These are phyloP conservation scores for Neurospora sp. DNA, from an alignment of 2,329 filamentous ascomycete species.

Conservation along the genomic window DNA sequence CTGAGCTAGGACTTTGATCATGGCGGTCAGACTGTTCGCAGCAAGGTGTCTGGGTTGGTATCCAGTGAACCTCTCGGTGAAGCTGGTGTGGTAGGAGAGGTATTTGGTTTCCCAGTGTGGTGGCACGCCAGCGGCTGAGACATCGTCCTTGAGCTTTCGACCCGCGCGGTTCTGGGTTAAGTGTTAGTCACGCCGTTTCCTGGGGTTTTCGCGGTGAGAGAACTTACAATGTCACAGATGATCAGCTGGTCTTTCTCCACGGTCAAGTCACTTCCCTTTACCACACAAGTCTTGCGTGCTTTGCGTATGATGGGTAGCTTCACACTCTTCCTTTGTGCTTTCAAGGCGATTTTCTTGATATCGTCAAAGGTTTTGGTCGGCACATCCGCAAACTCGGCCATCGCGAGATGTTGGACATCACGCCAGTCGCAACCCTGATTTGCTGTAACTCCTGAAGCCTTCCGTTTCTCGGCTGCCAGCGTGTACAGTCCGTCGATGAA, in stretches of 20 bases:
- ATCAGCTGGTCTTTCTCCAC: conserved; percentile 2
- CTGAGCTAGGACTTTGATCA: conserved; percentile 5
- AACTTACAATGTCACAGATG: conserved; percentile 5
- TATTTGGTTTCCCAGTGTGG: neutral
- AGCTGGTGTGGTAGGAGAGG: conserved; percentile 3
- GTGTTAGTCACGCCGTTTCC: neutral
- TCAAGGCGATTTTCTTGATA: conserved; percentile 1
- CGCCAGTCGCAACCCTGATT: neutral
- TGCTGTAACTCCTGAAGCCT: neutral
- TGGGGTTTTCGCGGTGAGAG: neutral
- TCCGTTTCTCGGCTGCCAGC: neutral
- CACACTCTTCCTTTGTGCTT: conserved; percentile 2
- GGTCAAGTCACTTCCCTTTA: neutral
- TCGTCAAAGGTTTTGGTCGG: neutral
- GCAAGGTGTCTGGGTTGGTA: conserved; percentile 3
- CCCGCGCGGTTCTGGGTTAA: neutral
- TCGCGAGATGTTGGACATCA: conserved; percentile 1
- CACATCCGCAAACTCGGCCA: neutral
- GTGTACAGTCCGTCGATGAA: conserved; percentile 1
- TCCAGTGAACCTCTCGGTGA: neutral
- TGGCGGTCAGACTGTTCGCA: neutral
- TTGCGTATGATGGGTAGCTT: conserved; percentile 6
- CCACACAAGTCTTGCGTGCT: neutral
- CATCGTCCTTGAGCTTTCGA: neutral
- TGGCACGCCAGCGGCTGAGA: neutral